phyloP scores from a whole-genome alignment of 768 basidiomycete species.

The Calocybe cyanea region DNA sequence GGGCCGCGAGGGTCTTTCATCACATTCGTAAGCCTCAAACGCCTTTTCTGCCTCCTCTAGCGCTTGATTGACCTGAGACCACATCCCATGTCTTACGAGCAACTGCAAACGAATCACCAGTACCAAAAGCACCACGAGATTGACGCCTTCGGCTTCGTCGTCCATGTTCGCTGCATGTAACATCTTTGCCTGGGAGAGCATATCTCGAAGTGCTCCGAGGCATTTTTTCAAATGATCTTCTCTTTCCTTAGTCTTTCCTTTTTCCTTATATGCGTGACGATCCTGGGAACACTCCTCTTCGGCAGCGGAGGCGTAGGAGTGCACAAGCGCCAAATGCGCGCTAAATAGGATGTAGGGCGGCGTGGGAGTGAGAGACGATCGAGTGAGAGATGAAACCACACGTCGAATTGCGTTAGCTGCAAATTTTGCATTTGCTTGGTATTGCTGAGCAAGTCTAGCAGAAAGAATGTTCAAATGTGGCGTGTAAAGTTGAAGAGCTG shows the following conservation, averaged over 20 bases:
- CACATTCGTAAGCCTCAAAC: not conserved
- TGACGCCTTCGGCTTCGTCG: constrained; percentile 26
- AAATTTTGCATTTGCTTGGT: constrained; percentile 49
- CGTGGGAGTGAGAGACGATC: not conserved
- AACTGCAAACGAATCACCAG: constrained; percentile 55
- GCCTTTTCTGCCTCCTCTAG: constrained; percentile 42
- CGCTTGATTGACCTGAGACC: constrained; percentile 47
- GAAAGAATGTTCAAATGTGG: constrained; percentile 60
- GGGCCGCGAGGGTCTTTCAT: not conserved
- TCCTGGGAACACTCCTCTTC: constrained; percentile 9
- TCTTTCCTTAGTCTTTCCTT: constrained; percentile 6
- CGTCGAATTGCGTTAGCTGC: constrained; percentile 57
- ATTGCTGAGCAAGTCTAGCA: constrained; percentile 49
- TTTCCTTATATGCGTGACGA: not conserved
- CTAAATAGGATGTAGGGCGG: constrained; percentile 50
- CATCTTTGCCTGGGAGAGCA: constrained; percentile 21
- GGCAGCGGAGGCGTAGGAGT: constrained; percentile 21
- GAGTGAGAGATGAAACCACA: constrained; percentile 34
- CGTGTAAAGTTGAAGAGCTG: constrained; percentile 57
- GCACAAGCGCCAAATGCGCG: constrained; percentile 54
- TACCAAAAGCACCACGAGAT: constrained; percentile 43
- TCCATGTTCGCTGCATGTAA: not conserved
- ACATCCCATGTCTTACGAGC: constrained; percentile 50
- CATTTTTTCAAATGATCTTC: constrained; percentile 15
- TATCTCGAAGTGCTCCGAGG: constrained; percentile 30